phyloP scores from a whole-genome alignment of 2,329 filamentous ascomycete species.

The Microsporum ferrugineum region DNA sequence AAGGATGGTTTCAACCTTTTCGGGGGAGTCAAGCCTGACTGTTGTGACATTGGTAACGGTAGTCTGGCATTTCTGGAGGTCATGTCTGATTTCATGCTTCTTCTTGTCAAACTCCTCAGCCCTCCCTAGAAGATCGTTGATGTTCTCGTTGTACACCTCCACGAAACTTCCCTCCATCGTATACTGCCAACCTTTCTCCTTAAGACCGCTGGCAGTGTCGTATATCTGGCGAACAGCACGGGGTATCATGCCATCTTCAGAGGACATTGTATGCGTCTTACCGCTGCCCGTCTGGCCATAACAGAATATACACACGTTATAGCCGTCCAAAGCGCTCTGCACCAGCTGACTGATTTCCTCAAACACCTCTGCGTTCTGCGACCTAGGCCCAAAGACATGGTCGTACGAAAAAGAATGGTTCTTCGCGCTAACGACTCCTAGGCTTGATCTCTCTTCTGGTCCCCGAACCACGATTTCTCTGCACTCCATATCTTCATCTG shows the following conservation, averaged over 20 bases:
- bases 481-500: slow-evolving; percentile 67
- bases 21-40: slow-evolving; percentile 64
- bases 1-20: slow-evolving; percentile 69
- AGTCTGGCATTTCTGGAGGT: slow-evolving; percentile 69
- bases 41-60: slow-evolving; percentile 68
- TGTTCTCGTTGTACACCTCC: slow-evolving; percentile 95
- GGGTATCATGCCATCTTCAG: slow-evolving; percentile 85
- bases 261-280: slow-evolving; percentile 95
- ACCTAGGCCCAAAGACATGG: slow-evolving; percentile 69
- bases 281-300: slow-evolving; percentile 96
- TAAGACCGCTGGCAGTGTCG: slow-evolving; percentile 66
- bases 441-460: slow-evolving; percentile 69
- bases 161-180: slow-evolving; percentile 90
- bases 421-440: slow-evolving; percentile 65
- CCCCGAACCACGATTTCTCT: slow-evolving; percentile 78
- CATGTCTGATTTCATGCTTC: slow-evolving; percentile 82
- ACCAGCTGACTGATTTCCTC: slow-evolving; percentile 94
- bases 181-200: slow-evolving; percentile 89
- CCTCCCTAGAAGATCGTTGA: slow-evolving; percentile 75
- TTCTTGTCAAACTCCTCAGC: slow-evolving; percentile 63
- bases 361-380: slow-evolving; percentile 77
- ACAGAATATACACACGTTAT: slow-evolving; percentile 98
- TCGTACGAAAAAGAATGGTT: slow-evolving; percentile 84
- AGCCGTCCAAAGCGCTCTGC: slow-evolving; percentile 89
- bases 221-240: slow-evolving; percentile 90